Percentiles rank a stretch among this genome's conserved stretches.
phyloP scores from a whole-genome alignment of 2,329 filamentous ascomycete genomes.

The Dothideomycetidae sp. region DNA sequence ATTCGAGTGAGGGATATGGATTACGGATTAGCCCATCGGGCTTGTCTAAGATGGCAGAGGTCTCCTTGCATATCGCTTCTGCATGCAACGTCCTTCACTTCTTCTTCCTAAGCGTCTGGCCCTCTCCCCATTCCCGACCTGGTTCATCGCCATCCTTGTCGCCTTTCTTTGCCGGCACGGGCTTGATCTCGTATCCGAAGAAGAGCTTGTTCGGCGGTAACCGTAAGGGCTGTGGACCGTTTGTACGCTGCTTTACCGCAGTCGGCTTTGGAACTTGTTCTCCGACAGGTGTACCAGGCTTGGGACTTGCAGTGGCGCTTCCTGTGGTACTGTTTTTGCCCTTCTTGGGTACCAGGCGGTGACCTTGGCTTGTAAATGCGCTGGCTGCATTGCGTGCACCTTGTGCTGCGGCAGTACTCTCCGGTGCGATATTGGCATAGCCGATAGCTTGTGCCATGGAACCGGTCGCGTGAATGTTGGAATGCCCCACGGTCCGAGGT shows the following conservation, averaged over 20 bases:
- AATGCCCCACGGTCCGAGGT: slow-evolving; percentile 47
- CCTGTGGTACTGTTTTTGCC: slow-evolving; percentile 55
- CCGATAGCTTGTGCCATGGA: slow-evolving; percentile 98
- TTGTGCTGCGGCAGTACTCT: slow-evolving; percentile 48
- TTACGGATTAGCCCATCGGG: too few relatives aligned
- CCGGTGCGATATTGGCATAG: slow-evolving; percentile 78
- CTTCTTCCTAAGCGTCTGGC: slow-evolving; percentile 69
- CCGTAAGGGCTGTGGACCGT: slow-evolving; percentile 75
- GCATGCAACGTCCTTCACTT: too few relatives aligned
- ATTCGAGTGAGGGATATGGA: too few relatives aligned
- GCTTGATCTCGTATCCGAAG: slow-evolving; percentile 89
- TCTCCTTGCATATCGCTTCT: too few relatives aligned
- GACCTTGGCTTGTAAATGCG: slow-evolving; percentile 67
- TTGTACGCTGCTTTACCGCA: slow-evolving; percentile 33
- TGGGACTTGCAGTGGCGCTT: slow-evolving; percentile 23
- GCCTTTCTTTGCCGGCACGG: slow-evolving; percentile 58
- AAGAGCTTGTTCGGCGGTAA: slow-evolving; percentile 83
- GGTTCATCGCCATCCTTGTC: slow-evolving; percentile 51
- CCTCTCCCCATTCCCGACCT: slow-evolving; percentile 48
- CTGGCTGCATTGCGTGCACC: slow-evolving; percentile 52
- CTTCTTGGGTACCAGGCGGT: slow-evolving; percentile 73
- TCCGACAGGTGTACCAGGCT: slow-evolving; percentile 39
- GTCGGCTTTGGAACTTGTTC: slow-evolving; percentile 24
- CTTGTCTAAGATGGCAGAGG: too few relatives aligned
- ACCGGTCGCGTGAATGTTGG: slow-evolving; percentile 67